Base-by-base conservation (phyloP, 2,329 filamentous ascomycete genomes). In the Neonectria magnoliae region DNA sequence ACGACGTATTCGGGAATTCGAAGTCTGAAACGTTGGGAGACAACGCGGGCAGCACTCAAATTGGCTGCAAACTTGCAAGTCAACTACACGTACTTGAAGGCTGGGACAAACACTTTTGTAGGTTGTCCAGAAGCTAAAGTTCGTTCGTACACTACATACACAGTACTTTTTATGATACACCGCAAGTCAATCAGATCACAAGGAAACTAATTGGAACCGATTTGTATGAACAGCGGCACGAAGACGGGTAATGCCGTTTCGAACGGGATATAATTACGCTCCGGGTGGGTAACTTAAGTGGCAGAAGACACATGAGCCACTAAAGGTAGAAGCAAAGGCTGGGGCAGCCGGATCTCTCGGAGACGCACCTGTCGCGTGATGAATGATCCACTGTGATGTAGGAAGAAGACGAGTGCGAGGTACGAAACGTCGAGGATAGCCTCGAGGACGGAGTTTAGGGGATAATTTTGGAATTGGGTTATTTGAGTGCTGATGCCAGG, bases 311-410 rank as follows among this genome's bases (percentile, higher is more conserved):
- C 16, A 13, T 44, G 22, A 41, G 38, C 31, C 25, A 52, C 45
- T 52, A 36, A 13, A 29, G 22, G 1, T 9, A 9, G 36, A 38
- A 16, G 36, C 29, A 18, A 29, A 42, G 25, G 22, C 45, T 31
- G 41, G 38, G 45, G 27, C 53, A 42, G 42, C 33, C 68, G 68
- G 69, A 71, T 71, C 61, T 42, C 52, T 71, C 69, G 64, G 68
- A 66, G 60, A 41, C 45, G 60, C 33, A 64, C 22, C 38, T 25
- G 48, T 65, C 48, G 56, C 60, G 44, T 70, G 68, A 68, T 66
- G 44, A 38, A 8, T 42, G 16, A 41, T 33, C 44, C 27, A 53
- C 29, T 11, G 20, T 22, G 27, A 36, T 20, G 20, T 13, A 58
- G 18, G 16, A 29, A 13, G 4, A 20, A 62, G 16, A 41, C 45